Conservation (phyloP, 495 filamentous ascomycete species). For the Penicillium atrosanguineum region DNA sequence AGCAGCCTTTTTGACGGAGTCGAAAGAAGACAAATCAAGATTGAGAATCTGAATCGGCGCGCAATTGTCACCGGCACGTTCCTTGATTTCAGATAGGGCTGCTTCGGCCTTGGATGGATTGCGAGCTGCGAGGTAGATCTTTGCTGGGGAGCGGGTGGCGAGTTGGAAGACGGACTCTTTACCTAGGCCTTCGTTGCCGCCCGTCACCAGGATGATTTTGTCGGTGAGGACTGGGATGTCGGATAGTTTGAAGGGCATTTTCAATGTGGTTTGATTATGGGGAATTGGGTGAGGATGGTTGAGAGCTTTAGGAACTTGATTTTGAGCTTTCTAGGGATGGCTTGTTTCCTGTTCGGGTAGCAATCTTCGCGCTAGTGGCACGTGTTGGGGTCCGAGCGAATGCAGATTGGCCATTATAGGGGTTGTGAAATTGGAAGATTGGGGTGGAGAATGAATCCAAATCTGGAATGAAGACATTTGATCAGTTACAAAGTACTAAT, state of each 20-base stretch:
- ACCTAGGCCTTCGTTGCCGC: slow-evolving; percentile 57
- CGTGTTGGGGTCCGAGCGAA: neutral
- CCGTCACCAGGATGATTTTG: slow-evolving; percentile 55
- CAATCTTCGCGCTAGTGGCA: neutral
- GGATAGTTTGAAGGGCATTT: neutral
- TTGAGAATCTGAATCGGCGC: slow-evolving; percentile 33
- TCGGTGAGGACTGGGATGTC: slow-evolving; percentile 50
- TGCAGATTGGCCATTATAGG: neutral
- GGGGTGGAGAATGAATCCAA: neutral
- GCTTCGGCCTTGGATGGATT: slow-evolving; percentile 37
- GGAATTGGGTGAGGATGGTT: neutral
- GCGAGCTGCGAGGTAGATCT: slow-evolving; percentile 57
- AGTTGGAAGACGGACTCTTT: slow-evolving; percentile 50
- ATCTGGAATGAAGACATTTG: neutral
- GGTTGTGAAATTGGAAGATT: neutral
- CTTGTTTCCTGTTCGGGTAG: neutral
- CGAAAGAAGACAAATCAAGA: slow-evolving; percentile 41
- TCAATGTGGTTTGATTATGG: neutral
- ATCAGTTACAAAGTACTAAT: neutral
- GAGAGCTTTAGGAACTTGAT: neutral
- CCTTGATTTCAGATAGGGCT: slow-evolving; percentile 36
- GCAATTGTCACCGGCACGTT: slow-evolving; percentile 19
- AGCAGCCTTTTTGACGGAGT: slow-evolving; percentile 35
- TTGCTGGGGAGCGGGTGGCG: slow-evolving; percentile 46
- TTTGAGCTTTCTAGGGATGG: neutral